Conservation (phyloP, 2,329 filamentous ascomycete genomes). For the Ophiostoma tasmaniense region DNA sequence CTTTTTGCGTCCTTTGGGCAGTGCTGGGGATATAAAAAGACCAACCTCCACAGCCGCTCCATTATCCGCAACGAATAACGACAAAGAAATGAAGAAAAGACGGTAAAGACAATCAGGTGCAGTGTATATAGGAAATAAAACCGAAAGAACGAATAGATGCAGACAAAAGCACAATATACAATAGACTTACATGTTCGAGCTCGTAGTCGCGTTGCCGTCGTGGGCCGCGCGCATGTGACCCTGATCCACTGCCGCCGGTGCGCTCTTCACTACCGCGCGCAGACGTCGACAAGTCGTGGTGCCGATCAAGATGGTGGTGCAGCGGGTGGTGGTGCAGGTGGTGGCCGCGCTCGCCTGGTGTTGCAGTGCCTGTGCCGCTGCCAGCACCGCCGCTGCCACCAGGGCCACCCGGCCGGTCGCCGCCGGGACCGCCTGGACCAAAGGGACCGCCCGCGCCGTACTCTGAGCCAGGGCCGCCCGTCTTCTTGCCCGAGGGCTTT, state of each 20-base stretch:
- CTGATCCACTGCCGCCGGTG: constrained; percentile 49
- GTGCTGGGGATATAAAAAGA: background rate
- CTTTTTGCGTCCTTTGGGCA: background rate
- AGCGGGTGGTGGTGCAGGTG: constrained; percentile 17
- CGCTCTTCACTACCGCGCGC: constrained; percentile 71
- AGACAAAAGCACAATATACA: constrained; percentile 7
- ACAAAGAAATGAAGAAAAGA: background rate
- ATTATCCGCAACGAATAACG: background rate
- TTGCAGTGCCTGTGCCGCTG: constrained; percentile 13
- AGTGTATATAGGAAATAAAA: background rate
- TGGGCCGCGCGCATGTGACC: constrained; percentile 57
- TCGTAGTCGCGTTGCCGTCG: constrained; percentile 73
- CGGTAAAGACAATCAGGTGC: background rate
- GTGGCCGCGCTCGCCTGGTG: constrained; percentile 14
- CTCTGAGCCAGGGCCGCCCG: constrained; percentile 17
- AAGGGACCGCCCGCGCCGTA: constrained; percentile 30
- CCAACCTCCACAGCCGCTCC: too few relatives aligned
- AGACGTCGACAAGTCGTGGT: constrained; percentile 48
- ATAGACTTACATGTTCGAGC: constrained; percentile 62
- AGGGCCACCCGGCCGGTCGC: constrained; percentile 17
- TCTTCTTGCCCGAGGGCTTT: constrained; percentile 26
- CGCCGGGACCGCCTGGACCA: constrained; percentile 31
- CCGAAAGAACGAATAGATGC: background rate
- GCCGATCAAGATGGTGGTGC: constrained; percentile 26
- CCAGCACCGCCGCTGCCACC: constrained; percentile 11